Percentiles rank a stretch among this genome's conserved stretches.
These are phyloP conservation scores for Setaria viridis DNA, from an alignment of 202 grass and related monocot species.

Conservation along the genomic window DNA sequence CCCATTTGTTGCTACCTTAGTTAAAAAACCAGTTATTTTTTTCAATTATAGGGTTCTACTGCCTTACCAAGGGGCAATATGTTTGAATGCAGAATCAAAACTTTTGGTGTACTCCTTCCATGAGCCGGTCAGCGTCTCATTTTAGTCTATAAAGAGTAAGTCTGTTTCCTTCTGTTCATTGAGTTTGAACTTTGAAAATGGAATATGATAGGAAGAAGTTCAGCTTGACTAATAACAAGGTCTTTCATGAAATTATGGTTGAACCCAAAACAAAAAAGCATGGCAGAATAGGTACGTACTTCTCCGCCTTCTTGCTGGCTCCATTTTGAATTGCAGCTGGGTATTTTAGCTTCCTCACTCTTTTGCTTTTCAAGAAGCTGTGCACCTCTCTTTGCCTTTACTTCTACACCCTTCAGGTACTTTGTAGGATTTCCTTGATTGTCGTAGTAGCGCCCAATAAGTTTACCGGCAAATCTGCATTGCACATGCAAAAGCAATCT, in stretches of 20 bases:
- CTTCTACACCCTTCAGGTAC: conserved; percentile 84
- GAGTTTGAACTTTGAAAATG: background rate
- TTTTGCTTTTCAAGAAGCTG: conserved; percentile 94
- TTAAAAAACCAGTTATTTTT: conserved; percentile 23
- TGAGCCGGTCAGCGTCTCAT: background rate
- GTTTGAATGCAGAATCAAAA: conserved; percentile 27
- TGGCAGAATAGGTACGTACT: conserved; percentile 50
- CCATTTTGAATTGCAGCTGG: conserved; percentile 93
- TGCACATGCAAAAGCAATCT: background rate
- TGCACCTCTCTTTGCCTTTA: conserved; percentile 89
- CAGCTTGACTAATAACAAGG: background rate
- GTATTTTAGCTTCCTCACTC: conserved; percentile 83
- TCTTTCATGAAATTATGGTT: conserved; percentile 1
- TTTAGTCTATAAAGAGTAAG: background rate
- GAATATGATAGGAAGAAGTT: background rate
- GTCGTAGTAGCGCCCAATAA: conserved; percentile 87
- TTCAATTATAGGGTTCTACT: background rate
- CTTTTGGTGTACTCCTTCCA: background rate
- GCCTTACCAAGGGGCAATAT: background rate
- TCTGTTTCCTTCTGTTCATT: background rate
- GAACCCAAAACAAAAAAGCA: conserved; percentile 31
- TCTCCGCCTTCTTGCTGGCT: conserved; percentile 84
- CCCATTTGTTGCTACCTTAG: background rate
- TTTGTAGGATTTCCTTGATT: conserved; percentile 88
- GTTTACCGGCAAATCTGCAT: conserved; percentile 81